Percentiles rank a stretch among this genome's conserved stretches.
These are phyloP conservation scores for Pisolithus thermaeus DNA, from an alignment of 1,284 basidiomycete species.

Conservation along the genomic window DNA sequence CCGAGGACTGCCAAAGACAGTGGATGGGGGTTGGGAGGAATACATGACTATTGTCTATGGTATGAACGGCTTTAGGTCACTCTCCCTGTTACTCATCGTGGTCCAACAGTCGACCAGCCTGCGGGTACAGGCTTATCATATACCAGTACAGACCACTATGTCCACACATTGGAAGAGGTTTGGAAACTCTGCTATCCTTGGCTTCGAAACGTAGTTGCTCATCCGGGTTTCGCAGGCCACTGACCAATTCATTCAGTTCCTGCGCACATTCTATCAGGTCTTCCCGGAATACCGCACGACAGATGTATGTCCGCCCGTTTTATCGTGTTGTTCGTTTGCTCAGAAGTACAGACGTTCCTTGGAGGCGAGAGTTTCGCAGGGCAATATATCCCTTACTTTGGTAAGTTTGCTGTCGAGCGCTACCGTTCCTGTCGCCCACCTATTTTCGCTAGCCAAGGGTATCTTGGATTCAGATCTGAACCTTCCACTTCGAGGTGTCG, in stretches of 20 bases:
- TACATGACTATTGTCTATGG: slow-evolving; percentile 95
- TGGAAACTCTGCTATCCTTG: slow-evolving; percentile 8
- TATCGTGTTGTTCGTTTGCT: slow-evolving; percentile 9
- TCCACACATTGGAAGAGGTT: slow-evolving; percentile 76
- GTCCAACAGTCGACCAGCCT: slow-evolving; percentile 79
- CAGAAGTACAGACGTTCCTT: slow-evolving; percentile 69
- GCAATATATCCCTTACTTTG: slow-evolving; percentile 97
- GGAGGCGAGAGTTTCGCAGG: slow-evolving; percentile 96
- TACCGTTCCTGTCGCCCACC: slow-evolving; percentile 9
- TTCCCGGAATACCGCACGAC: slow-evolving; percentile 85
- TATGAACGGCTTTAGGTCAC: slow-evolving; percentile 34
- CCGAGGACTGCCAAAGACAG: slow-evolving; percentile 70
- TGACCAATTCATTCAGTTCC: slow-evolving; percentile 77
- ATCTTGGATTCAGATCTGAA: slow-evolving; percentile 61
- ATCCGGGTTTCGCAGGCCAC: slow-evolving; percentile 52
- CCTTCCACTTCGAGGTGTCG: slow-evolving; percentile 69
- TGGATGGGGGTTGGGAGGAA: slow-evolving; percentile 96
- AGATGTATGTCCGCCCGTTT: slow-evolving; percentile 59
- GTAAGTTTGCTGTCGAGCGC: slow-evolving; percentile 33
- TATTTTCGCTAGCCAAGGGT: slow-evolving; percentile 57
- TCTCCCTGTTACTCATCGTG: slow-evolving; percentile 8
- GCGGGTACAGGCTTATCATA: slow-evolving; percentile 94
- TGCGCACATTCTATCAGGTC: slow-evolving; percentile 81
- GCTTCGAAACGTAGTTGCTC: neutral
- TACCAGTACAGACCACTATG: slow-evolving; percentile 79